Conservation (phyloP, 352 stramenopile species). For the Nothophytophthora sp. region DNA sequence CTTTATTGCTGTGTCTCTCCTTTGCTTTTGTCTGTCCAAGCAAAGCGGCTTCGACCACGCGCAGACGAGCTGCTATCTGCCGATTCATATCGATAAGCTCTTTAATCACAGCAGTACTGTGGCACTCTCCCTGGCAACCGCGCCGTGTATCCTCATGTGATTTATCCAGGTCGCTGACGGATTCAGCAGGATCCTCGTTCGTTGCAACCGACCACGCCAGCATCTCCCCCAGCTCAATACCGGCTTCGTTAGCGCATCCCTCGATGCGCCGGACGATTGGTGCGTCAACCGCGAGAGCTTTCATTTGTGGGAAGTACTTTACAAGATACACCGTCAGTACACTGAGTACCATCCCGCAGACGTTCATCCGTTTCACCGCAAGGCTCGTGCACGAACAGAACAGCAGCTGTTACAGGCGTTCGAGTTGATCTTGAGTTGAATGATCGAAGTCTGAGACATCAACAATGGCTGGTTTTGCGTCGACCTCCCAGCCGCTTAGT, state of each 20-base stretch:
- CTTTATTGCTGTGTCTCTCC: neutral
- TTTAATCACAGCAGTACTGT: slow-evolving; percentile 8
- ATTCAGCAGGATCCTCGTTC: neutral
- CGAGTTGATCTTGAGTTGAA: neutral
- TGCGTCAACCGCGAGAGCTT: neutral
- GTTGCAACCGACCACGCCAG: slow-evolving; percentile 4
- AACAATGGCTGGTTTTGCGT: slow-evolving; percentile 3
- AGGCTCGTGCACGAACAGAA: slow-evolving; percentile 6
- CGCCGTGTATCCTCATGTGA: neutral
- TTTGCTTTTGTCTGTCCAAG: neutral
- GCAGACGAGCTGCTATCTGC: neutral
- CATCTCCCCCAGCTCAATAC: neutral
- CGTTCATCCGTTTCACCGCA: slow-evolving; percentile 2
- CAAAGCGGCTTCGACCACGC: neutral
- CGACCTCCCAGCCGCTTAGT: slow-evolving; percentile 10
- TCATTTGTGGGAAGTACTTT: slow-evolving; percentile 7
- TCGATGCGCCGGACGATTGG: slow-evolving; percentile 4
- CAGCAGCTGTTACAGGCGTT: neutral
- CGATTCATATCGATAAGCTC: slow-evolving; percentile 11
- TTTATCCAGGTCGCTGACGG: neutral
- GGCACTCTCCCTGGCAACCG: neutral
- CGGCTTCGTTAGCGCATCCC: neutral
- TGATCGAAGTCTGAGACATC: slow-evolving; percentile 3
- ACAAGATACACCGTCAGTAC: slow-evolving; percentile 13
- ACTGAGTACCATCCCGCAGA: slow-evolving; percentile 9